phyloP scores from a whole-genome alignment of 2,329 filamentous ascomycete genomes.

The Berkeleyomyces basicola region DNA sequence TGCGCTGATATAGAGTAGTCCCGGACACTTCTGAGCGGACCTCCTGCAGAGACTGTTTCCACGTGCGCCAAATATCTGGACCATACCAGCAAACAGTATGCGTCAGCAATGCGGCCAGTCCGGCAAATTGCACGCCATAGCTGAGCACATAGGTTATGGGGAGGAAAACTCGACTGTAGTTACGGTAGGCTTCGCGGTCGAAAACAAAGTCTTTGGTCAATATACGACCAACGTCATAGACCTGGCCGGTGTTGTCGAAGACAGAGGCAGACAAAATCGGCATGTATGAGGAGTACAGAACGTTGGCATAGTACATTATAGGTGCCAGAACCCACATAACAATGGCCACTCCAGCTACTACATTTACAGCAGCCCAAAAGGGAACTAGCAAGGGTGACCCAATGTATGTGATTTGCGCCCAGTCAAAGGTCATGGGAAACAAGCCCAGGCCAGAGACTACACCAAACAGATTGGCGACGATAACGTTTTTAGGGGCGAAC shows the following conservation, averaged over 20 bases:
- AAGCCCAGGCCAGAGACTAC: conserved; percentile 70
- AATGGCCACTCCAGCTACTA: conserved; percentile 60
- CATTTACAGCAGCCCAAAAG: conserved; percentile 76
- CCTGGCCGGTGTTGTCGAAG: conserved; percentile 66
- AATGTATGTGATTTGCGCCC: conserved; percentile 79
- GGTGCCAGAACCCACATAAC: conserved; percentile 78
- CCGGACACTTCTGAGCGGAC: conserved; percentile 32
- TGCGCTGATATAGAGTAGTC: conserved; percentile 34
- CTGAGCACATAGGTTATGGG: conserved; percentile 78
- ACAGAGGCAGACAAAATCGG: conserved; percentile 72
- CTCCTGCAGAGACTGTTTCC: conserved; percentile 52
- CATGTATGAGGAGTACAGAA: conserved; percentile 70
- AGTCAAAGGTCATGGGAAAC: conserved; percentile 78
- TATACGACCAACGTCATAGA: conserved; percentile 69
- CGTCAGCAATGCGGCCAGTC: conserved; percentile 59
- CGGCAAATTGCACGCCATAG: conserved; percentile 75
- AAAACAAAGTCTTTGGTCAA: conserved; percentile 64
- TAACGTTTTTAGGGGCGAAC: conserved; percentile 75
- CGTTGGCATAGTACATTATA: conserved; percentile 63
- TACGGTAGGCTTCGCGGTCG: conserved; percentile 56
- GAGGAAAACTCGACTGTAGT: conserved; percentile 71
- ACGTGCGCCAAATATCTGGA: conserved; percentile 62
- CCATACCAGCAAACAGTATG: conserved; percentile 78
- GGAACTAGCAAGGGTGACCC: conserved; percentile 70
- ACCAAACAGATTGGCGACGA: conserved; percentile 73